A percentile compares a stretch with the other conserved stretches of the same genome.
phyloP scores from a whole-genome alignment of 2,329 filamentous ascomycete genomes.

The Biscogniauxia mediterranea region DNA sequence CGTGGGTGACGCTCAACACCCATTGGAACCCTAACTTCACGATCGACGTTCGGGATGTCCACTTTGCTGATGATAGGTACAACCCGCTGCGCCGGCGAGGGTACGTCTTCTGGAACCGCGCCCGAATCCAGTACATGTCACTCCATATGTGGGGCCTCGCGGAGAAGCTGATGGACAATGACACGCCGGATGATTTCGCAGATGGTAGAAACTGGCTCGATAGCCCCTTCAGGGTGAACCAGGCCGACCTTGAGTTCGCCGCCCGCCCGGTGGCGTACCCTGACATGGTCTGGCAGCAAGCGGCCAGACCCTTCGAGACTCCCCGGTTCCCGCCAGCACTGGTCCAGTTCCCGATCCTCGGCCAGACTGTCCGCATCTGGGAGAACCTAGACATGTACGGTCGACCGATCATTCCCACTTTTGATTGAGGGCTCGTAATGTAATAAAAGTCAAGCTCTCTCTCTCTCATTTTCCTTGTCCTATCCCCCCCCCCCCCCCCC shows the following conservation, averaged over 20 bases:
- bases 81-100: neutral
- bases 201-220: neutral
- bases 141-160: too few relatives aligned
- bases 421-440: too few relatives aligned
- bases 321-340: neutral
- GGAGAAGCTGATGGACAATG: too few relatives aligned
- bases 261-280: neutral
- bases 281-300: neutral
- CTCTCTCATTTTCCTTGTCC: too few relatives aligned
- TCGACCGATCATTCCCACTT: too few relatives aligned
- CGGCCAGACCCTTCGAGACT: neutral
- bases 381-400: neutral
- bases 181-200: neutral
- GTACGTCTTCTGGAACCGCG: neutral
- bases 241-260: neutral
- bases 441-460: too few relatives aligned
- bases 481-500: too few relatives aligned
- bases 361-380: neutral
- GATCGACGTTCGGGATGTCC: neutral
- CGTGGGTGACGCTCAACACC: neutral
- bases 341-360: neutral
- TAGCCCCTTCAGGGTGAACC: neutral
- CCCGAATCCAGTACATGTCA: neutral
- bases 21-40: too few relatives aligned
- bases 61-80: neutral